Evolutionary conservation across 176 grass and related monocot species (phyloP).

Genomic region (Carex myosuroides): DNA sequence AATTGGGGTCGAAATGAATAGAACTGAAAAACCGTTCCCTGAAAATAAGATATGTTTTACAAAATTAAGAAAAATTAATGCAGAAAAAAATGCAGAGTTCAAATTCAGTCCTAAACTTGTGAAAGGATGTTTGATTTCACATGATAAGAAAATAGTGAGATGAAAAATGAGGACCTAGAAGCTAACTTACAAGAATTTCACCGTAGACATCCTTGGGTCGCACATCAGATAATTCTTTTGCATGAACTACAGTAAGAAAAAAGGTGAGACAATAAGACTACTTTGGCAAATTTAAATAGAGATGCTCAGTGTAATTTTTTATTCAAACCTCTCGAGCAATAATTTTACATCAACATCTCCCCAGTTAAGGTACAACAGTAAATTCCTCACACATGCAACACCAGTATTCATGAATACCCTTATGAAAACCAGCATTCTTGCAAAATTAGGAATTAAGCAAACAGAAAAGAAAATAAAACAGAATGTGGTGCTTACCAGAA

Average conservation of each 20-base stretch:
- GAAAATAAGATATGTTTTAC: slow-evolving; percentile 3
- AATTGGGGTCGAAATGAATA: slow-evolving; percentile 60
- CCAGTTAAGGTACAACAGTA: background rate
- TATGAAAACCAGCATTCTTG: background rate
- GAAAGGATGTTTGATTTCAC: background rate
- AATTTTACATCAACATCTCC: background rate
- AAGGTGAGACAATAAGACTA: background rate
- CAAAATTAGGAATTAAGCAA: background rate
- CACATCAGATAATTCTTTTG: slow-evolving; percentile 52
- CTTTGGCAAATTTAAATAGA: background rate
- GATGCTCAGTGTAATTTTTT: background rate
- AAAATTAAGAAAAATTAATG: background rate
- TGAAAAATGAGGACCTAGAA: background rate
- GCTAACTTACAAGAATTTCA: slow-evolving; percentile 53
- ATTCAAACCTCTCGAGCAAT: background rate
- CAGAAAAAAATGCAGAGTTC: background rate
- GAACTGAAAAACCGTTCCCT: slow-evolving; percentile 90
- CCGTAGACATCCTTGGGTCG: slow-evolving; percentile 71
- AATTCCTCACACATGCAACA: background rate
- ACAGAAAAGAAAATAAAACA: background rate
- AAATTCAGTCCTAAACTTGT: background rate
- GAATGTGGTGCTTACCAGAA: background rate
- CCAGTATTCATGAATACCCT: too few relatives aligned
- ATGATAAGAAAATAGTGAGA: background rate
- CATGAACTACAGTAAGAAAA: slow-evolving; percentile 37